Evolutionary conservation across 352 stramenopile genomes (phyloP).

Genomic region (Phytophthora ramorum): DNA sequence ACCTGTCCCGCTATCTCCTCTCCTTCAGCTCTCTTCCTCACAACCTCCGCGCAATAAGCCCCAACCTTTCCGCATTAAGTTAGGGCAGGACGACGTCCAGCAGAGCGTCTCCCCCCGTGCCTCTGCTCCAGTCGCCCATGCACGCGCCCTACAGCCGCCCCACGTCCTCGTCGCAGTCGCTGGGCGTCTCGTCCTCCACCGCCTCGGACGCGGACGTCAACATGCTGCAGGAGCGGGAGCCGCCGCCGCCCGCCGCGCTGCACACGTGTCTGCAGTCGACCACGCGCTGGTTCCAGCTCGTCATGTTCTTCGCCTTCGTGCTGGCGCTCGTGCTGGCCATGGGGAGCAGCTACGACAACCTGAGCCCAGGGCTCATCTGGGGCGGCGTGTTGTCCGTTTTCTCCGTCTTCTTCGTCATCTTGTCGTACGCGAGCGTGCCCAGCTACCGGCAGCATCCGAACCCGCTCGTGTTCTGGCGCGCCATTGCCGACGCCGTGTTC

Average conservation of each 20-base stretch:
- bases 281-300: conserved; percentile 85
- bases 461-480: conserved; percentile 89
- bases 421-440: conserved; percentile 83
- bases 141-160: conserved; percentile 7
- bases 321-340: conserved; percentile 67
- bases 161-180: conserved; percentile 49
- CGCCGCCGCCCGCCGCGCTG: conserved; percentile 36
- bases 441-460: conserved; percentile 88
- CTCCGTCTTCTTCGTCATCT: conserved; percentile 89
- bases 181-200: conserved; percentile 44
- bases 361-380: conserved; percentile 86
- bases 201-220: conserved; percentile 57
- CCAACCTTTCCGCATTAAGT: too few relatives aligned
- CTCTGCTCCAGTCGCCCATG: conserved; percentile 39
- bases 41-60: too few relatives aligned
- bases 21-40: too few relatives aligned
- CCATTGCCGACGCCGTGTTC: conserved; percentile 86
- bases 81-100: too few relatives aligned
- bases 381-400: conserved; percentile 82
- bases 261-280: conserved; percentile 77
- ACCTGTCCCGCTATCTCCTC: too few relatives aligned
- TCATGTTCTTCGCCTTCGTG: conserved; percentile 85
- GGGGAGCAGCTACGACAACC: conserved; percentile 70
- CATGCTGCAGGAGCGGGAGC: conserved; percentile 39
- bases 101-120: conserved; percentile 10